A percentile compares a stretch with the other conserved stretches of the same genome.
These are phyloP conservation scores for Cephalotrichum gorgonifer DNA, from an alignment of 2,329 filamentous ascomycete genomes.

Conservation along the genomic window DNA sequence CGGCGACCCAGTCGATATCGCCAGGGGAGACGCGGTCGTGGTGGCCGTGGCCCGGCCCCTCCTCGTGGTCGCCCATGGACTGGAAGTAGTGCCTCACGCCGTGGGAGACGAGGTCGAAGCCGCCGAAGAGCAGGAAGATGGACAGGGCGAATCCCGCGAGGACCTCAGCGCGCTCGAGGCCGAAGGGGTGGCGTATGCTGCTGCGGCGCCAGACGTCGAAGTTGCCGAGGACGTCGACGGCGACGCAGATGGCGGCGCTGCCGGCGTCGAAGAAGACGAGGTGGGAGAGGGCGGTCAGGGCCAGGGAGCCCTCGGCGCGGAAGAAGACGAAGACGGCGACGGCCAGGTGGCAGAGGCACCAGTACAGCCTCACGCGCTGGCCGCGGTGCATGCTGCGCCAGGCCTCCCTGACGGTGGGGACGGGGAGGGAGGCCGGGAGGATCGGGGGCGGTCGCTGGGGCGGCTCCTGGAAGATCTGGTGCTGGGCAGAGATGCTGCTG, in stretches of 20 bases:
- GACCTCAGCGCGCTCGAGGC: slow-evolving; percentile 83
- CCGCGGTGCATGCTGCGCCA: slow-evolving; percentile 83
- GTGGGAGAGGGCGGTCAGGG: slow-evolving; percentile 86
- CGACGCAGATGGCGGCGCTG: slow-evolving; percentile 82
- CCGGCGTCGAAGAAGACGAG: slow-evolving; percentile 92
- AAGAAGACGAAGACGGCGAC: slow-evolving; percentile 80
- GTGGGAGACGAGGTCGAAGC: slow-evolving; percentile 89
- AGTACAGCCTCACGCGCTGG: slow-evolving; percentile 72
- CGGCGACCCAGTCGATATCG: slow-evolving; percentile 69
- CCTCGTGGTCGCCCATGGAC: slow-evolving; percentile 25
- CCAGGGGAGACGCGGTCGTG: slow-evolving; percentile 57
- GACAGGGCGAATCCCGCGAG: slow-evolving; percentile 94
- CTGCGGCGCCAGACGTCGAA: slow-evolving; percentile 96
- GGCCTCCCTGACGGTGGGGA: slow-evolving; percentile 81
- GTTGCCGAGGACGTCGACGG: slow-evolving; percentile 86
- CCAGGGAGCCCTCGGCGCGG: slow-evolving; percentile 74
- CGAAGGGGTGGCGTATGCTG: slow-evolving; percentile 88
- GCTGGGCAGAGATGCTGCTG: slow-evolving; percentile 75
- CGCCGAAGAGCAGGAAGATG: slow-evolving; percentile 93
- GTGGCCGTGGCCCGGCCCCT: slow-evolving; percentile 41
- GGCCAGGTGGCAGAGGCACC: slow-evolving; percentile 81
- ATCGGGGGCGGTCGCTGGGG: slow-evolving; percentile 75
- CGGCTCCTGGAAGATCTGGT: slow-evolving; percentile 94
- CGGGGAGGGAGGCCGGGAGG: slow-evolving; percentile 81
- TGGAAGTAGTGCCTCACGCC: slow-evolving; percentile 90